These are phyloP conservation scores for Aspergillus nomiae DNA, from an alignment of 2,329 filamentous ascomycete species.

Conservation along the genomic window DNA sequence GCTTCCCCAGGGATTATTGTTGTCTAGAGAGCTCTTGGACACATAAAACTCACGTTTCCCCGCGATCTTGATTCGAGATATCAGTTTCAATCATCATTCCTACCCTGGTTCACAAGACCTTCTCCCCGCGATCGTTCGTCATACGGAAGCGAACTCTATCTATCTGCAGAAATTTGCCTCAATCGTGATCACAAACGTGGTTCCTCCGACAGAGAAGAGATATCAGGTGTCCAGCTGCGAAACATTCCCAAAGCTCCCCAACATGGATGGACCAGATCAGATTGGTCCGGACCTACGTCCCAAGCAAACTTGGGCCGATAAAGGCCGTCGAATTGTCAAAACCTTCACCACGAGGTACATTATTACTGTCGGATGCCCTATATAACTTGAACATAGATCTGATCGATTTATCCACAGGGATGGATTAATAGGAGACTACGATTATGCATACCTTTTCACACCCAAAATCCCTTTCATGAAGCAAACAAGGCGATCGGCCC, in stretches of 20 bases:
- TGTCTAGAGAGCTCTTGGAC: not conserved
- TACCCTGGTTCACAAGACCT: not conserved
- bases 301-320: slow-evolving; percentile 40
- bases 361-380: not conserved
- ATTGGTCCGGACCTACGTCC: slow-evolving; percentile 45
- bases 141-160: not conserved
- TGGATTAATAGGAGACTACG: slow-evolving; percentile 80
- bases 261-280: slow-evolving; percentile 44
- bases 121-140: not conserved
- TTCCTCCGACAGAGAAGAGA: not conserved
- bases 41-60: not conserved
- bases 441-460: slow-evolving; percentile 86
- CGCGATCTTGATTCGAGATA: not conserved
- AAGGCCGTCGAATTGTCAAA: slow-evolving; percentile 34
- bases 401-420: slow-evolving; percentile 47
- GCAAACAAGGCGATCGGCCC: slow-evolving; percentile 58
- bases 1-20: not conserved
- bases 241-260: slow-evolving; percentile 2
- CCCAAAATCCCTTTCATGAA: slow-evolving; percentile 82
- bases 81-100: not conserved
- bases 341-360: slow-evolving; percentile 46
- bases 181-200: not conserved
- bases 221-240: not conserved
- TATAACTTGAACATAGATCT: too few relatives aligned
- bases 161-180: not conserved